These are phyloP conservation scores for Batkoa obscura DNA, from an alignment of 371 early-diverging fungal genomes.

Conservation along the genomic window DNA sequence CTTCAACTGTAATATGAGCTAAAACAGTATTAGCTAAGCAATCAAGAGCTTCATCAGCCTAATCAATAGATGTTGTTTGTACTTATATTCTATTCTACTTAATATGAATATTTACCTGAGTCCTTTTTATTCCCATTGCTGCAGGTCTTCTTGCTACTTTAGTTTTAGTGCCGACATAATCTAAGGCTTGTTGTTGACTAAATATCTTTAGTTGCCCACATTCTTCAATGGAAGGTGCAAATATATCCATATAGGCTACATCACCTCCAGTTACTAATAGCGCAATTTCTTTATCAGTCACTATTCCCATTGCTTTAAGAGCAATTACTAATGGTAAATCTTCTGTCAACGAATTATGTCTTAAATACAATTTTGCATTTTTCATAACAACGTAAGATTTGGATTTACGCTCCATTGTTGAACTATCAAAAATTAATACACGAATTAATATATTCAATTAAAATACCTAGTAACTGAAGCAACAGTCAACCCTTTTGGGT, in stretches of 20 bases:
- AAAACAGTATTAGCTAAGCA: conserved; percentile 83
- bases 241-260: conserved; percentile 54
- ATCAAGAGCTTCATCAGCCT: conserved; percentile 82
- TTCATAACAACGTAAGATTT: conserved; percentile 81
- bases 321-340: conserved; percentile 86
- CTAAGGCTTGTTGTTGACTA: conserved; percentile 84
- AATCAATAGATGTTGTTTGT: too few relatives aligned
- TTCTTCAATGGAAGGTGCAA: conserved; percentile 86
- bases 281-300: conserved; percentile 89
- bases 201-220: conserved; percentile 47
- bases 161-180: conserved; percentile 61
- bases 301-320: conserved; percentile 88
- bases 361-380: conserved; percentile 67
- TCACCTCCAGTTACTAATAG: conserved; percentile 84
- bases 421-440: conserved; percentile 47
- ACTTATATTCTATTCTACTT: not conserved
- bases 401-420: conserved; percentile 95
- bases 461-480: conserved; percentile 58
- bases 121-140: not conserved
- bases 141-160: conserved; percentile 7
- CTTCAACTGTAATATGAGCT: conserved; percentile 88
- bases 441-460: not conserved
- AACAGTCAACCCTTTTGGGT: conserved; percentile 63
- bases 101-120: not conserved
- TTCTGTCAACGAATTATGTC: conserved; percentile 88